These are phyloP conservation scores for Hypomontagnella submonticulosa DNA, from an alignment of 495 filamentous ascomycete genomes.

Conservation along the genomic window DNA sequence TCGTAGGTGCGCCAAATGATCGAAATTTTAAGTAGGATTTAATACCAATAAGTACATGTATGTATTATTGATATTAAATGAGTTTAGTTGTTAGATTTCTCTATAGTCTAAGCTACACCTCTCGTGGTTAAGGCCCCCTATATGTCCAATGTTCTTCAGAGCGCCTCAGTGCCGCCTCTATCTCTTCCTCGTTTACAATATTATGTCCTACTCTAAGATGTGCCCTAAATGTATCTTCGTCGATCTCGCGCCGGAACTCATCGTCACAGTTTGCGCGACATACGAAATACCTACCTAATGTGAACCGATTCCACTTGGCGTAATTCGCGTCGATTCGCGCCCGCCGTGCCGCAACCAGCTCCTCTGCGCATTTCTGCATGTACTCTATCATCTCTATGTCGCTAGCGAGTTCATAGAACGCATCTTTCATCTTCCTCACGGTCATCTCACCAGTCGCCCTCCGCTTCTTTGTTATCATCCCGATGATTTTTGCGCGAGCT, in stretches of 20 bases:
- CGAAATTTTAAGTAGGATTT: too few species aligned
- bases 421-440: neutral
- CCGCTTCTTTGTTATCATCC: too few species aligned
- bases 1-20: too few species aligned
- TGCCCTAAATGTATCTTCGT: slow-evolving; percentile 10
- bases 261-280: slow-evolving; percentile 12
- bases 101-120: too few species aligned
- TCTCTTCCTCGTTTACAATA: neutral
- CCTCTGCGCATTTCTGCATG: slow-evolving; percentile 10
- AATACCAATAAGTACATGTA: too few species aligned
- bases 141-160: slow-evolving; percentile 14
- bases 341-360: slow-evolving; percentile 15
- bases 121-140: neutral
- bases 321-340: neutral
- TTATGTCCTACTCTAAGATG: slow-evolving; percentile 3
- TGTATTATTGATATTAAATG: too few species aligned
- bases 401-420: neutral
- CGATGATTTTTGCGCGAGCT: too few species aligned
- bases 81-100: too few species aligned
- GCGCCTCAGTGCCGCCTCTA: neutral
- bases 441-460: slow-evolving; percentile 9
- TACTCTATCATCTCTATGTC: neutral
- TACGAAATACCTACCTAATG: slow-evolving; percentile 13
- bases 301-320: slow-evolving; percentile 18
- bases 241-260: neutral